These are phyloP conservation scores for Peronospora destructor DNA, from an alignment of 352 stramenopile species.

Conservation along the genomic window DNA sequence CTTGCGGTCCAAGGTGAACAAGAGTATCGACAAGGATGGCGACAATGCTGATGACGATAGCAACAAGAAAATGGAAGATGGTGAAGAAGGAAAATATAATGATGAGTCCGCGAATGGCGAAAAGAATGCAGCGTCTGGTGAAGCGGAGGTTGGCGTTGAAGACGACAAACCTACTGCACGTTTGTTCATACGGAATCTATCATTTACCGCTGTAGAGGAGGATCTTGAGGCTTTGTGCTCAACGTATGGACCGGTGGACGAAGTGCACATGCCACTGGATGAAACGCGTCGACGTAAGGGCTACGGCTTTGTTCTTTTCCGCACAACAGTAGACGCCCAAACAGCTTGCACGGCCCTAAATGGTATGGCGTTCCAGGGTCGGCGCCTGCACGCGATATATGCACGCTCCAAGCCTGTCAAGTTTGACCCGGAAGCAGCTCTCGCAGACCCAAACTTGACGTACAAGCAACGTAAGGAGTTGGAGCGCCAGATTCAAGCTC, in stretches of 20 bases:
- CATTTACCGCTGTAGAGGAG: conserved; percentile 94
- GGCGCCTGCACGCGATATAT: conserved; percentile 92
- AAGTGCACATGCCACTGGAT: conserved; percentile 96
- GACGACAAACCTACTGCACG: conserved; percentile 59
- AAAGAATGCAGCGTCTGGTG: conserved; percentile 5
- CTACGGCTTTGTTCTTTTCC: conserved; percentile 96
- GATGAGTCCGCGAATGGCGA: conserved; percentile 3
- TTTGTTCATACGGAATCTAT: conserved; percentile 96
- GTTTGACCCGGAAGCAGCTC: conserved; percentile 44
- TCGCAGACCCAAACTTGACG: conserved; percentile 60
- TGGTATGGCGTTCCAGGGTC: conserved; percentile 92
- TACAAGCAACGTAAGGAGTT: conserved; percentile 90
- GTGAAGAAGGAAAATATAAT: conserved; percentile 20
- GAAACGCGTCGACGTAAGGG: conserved; percentile 93
- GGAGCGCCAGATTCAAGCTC: conserved; percentile 78
- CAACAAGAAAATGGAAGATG: conserved; percentile 33
- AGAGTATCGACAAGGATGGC: conserved; percentile 71
- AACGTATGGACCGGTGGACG: conserved; percentile 78
- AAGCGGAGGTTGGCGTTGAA: conserved; percentile 9
- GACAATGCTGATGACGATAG: conserved; percentile 21
- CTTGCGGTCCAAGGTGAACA: conserved; percentile 90
- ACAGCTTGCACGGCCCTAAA: conserved; percentile 87
- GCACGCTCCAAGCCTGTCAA: conserved; percentile 72
- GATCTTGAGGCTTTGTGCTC: conserved; percentile 91
- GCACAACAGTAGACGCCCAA: conserved; percentile 86